Conservation (phyloP, 129 eudicot genomes). For the Erigeron canadensis region DNA sequence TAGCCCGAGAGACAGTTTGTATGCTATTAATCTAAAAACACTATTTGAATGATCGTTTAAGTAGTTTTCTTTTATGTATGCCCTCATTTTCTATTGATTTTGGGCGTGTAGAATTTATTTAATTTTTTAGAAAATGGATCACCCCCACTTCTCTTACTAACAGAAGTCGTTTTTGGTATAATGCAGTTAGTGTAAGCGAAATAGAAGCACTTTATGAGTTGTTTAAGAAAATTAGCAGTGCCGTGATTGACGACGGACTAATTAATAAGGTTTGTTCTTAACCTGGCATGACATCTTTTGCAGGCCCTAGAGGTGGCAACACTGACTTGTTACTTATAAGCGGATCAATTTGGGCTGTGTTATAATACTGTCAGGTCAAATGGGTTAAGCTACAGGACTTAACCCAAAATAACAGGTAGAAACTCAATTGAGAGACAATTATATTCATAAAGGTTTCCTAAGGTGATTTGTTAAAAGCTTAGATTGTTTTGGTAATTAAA, state of each 20-base stretch:
- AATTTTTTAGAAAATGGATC: too few species aligned
- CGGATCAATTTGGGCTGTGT: background rate
- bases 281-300: background rate
- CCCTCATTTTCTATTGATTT: background rate
- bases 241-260: slow-evolving; percentile 11
- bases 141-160: background rate
- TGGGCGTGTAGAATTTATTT: too few species aligned
- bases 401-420: background rate
- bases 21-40: background rate
- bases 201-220: slow-evolving; percentile 62
- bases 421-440: background rate
- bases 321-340: background rate
- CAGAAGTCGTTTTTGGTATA: slow-evolving; percentile 11
- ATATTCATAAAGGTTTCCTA: background rate
- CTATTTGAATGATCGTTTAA: background rate
- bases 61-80: background rate
- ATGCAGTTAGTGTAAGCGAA: slow-evolving; percentile 68
- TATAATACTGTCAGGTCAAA: background rate
- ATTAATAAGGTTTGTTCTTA: slow-evolving; percentile 45
- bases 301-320: background rate
- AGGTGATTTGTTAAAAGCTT: background rate
- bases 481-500: background rate
- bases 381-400: background rate
- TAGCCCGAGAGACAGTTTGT: slow-evolving; percentile 10
- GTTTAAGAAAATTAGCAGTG: slow-evolving; percentile 37